Base-by-base conservation (phyloP, 2,329 filamentous ascomycete species). In the Colletotrichum spinosum region DNA sequence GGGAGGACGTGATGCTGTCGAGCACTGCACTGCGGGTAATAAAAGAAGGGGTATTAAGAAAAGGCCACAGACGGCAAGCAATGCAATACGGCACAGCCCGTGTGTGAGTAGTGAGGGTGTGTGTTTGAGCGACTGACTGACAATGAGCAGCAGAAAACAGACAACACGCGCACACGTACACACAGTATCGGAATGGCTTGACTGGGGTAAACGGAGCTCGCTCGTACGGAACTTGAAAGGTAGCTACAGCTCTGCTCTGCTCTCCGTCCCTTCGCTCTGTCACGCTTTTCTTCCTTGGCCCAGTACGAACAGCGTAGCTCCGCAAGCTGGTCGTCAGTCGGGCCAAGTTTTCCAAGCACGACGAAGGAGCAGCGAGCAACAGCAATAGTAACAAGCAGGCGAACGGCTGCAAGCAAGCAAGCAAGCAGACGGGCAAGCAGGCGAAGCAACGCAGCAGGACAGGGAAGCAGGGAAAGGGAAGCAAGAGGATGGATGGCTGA, bases 401-500 rank as follows among this genome's bases (percentile, higher is more conserved):
- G 25, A 15, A 49, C 25, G 46, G 25, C 25, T n/a, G 48, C 48
- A 33, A 38, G 41, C 55, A 42, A 25, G 42, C 42, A 34, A 13
- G 44, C 34, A 13, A 53, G 51, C 41, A 46, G 41, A 37, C 34
- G 45, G 41, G 55, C 45, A 45, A 58, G 59, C 59, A 66, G 33
- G 34, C 25, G 13, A 50, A 42, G 33, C 38, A 17, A 37, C 37
- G 55, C 46, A 35, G 42, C 55, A 59, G 48, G 46, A 60, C 25
- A 25, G 25, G 48, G 6, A 41, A 62, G 58, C 48, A 44, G 25
- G 62, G 38, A 53, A 51, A 41, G 57, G 35, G 55, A 62, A 17
- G 58, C 48, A 56, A 48, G 41, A 62, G 62, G 62, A 56, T 55
- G 62, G 39, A 57, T 38, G 52, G 38, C 54, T 48, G 64, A 57